Evolutionary conservation across 2,329 filamentous ascomycete genomes (phyloP).

Genomic region (Botryotinia globosa): DNA sequence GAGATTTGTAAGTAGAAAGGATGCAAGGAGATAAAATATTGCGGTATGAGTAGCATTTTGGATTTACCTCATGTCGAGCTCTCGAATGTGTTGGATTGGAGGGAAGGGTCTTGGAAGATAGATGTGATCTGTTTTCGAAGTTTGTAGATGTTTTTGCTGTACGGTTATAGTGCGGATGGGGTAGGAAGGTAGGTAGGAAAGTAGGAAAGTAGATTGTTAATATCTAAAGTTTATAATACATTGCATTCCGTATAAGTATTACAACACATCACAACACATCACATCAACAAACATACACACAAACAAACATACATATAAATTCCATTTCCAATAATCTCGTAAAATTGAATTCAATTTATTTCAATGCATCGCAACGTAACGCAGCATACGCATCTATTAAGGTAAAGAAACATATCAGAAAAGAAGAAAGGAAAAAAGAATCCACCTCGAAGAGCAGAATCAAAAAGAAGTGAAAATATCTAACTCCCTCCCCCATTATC

Average conservation of each 20-base stretch:
- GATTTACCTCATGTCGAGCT: too few species aligned
- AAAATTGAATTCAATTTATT: not conserved
- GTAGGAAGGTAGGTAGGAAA: not conserved
- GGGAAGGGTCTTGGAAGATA: too few species aligned
- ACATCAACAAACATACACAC: not conserved
- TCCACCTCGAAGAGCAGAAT: not conserved
- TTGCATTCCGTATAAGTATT: too few species aligned
- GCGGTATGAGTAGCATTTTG: too few species aligned
- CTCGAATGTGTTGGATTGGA: too few species aligned
- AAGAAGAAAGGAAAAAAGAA: too few species aligned
- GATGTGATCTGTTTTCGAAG: too few species aligned
- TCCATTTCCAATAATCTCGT: too few species aligned
- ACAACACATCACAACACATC: not conserved
- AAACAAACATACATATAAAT: not conserved
- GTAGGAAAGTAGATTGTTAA: not conserved
- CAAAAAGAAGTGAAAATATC: not conserved
- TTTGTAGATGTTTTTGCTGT: fast-evolving
- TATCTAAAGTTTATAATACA: not conserved
- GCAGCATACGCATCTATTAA: not conserved
- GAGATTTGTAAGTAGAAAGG: too few species aligned
- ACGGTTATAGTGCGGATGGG: not conserved
- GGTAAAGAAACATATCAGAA: not conserved
- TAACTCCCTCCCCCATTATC: not conserved
- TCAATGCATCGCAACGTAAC: not conserved
- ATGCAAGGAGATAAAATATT: too few species aligned